Base-by-base conservation (phyloP, 305 asterid genomes). In the Monarda citriodora region DNA sequence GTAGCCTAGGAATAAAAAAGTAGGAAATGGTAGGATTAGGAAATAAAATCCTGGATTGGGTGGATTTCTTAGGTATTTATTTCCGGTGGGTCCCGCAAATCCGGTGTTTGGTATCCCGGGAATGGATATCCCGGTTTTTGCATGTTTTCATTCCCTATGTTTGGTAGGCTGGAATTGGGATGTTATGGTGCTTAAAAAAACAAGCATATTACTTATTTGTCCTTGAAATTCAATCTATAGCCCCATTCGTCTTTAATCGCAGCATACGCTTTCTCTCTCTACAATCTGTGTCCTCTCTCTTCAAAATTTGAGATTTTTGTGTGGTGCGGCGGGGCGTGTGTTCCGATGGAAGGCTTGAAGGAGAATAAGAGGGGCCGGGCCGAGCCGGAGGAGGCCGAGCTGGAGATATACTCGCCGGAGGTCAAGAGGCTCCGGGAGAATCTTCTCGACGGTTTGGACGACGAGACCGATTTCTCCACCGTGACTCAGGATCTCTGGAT, bases 341-440 rank as follows among this genome's bases (percentile, higher is more conserved):
- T 7, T 49, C 58, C 16, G 66, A 89, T 84, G 96, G 96, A 73
- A 1, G 81, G 64, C 21, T 44, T 40, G 36, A 71, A 41, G 61
- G 54, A 16, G 61, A 79, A 59, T 16, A 84, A 84, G 79, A 72
- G 97, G 61, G 62, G 20, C 4, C 74, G 97, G 8, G 77, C 45
- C 9, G 93, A 73, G 9, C 66, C 75, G 60, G 65, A 59, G 57
- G 69, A 65, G 42, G 40, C 49, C 38, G 86, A 71, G 51, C 50
- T 71, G 15, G 77, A 69, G 14, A 40, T 63, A 9, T 83, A 72
- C 77, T 79, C 80, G 59, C 86, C 88, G 52, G 94, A 71, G 69
- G 96, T 89, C 49, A 89, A 89, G 80, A 69, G 82, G 23, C 69
- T 89, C 61, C 69, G 77, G 65, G 90, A 84, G 69, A 71, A 85